A percentile compares a stretch with the other conserved stretches of the same genome.
These are phyloP conservation scores for Ceratocystis harringtonii DNA, from an alignment of 2,329 filamentous ascomycete genomes.

Conservation along the genomic window DNA sequence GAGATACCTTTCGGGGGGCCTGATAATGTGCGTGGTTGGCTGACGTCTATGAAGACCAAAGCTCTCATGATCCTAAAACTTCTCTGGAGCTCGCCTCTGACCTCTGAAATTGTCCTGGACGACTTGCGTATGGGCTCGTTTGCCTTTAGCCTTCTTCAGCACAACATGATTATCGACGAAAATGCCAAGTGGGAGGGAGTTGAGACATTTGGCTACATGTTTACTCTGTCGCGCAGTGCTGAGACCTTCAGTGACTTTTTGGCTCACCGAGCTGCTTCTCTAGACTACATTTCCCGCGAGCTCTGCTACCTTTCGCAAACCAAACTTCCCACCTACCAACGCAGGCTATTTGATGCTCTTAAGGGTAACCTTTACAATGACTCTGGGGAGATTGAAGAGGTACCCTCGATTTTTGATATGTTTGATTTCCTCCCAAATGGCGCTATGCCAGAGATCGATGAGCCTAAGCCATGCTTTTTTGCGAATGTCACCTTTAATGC, in stretches of 20 bases:
- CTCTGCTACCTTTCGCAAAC: conserved; percentile 61
- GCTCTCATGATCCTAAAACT: conserved; percentile 60
- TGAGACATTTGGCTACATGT: conserved; percentile 44
- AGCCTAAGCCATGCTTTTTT: conserved; percentile 45
- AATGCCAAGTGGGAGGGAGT: conserved; percentile 61
- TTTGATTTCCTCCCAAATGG: conserved; percentile 66
- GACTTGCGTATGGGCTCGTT: conserved; percentile 71
- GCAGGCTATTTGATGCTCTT: conserved; percentile 55
- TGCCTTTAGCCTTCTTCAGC: conserved; percentile 60
- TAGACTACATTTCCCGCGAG: conserved; percentile 77
- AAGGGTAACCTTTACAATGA: conserved; percentile 58
- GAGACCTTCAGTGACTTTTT: conserved; percentile 64
- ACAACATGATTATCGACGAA: conserved; percentile 54
- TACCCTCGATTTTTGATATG: conserved; percentile 74
- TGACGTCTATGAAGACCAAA: conserved; percentile 52
- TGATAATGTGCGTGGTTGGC: conserved; percentile 49
- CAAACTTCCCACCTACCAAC: conserved; percentile 53
- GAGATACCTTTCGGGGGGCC: conserved; percentile 49
- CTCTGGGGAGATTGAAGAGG: conserved; percentile 48
- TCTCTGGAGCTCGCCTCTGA: conserved; percentile 72
- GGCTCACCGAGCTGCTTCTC: conserved; percentile 55
- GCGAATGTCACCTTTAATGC: conserved; percentile 20
- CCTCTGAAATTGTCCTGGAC: conserved; percentile 55
- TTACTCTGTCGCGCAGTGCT: conserved; percentile 54
- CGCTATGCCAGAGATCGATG: conserved; percentile 34